A percentile compares a stretch with the other conserved stretches of the same genome.
These are phyloP conservation scores for Solanum okadae DNA, from an alignment of 257 asterid species.

Conservation along the genomic window DNA sequence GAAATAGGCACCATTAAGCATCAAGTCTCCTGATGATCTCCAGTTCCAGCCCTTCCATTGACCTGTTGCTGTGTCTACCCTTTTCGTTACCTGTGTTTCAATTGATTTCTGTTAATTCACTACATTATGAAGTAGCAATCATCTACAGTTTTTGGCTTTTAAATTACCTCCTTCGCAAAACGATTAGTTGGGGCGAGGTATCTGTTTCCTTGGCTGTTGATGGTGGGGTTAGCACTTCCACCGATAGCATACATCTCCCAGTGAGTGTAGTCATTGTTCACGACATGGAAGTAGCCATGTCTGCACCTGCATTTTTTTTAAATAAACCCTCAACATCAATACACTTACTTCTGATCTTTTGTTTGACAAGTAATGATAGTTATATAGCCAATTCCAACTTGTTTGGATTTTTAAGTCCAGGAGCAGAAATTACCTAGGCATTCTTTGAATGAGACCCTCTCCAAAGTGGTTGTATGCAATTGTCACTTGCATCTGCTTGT, in stretches of 20 bases:
- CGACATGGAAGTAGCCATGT: slow-evolving; percentile 91
- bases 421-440: slow-evolving; percentile 63
- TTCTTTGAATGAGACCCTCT: slow-evolving; percentile 86
- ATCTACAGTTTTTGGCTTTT: neutral
- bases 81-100: slow-evolving; percentile 67
- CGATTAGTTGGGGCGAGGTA: slow-evolving; percentile 70
- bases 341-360: neutral
- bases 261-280: slow-evolving; percentile 93
- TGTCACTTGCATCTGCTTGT: slow-evolving; percentile 92
- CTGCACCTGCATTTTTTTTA: slow-evolving; percentile 56
- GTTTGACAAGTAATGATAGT: neutral
- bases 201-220: slow-evolving; percentile 90
- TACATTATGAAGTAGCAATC: neutral
- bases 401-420: neutral
- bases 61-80: slow-evolving; percentile 55
- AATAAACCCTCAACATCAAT: neutral
- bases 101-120: neutral
- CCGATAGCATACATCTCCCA: slow-evolving; percentile 99
- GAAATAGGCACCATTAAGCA: slow-evolving; percentile 91
- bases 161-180: slow-evolving; percentile 73
- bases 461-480: slow-evolving; percentile 95
- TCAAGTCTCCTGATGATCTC: slow-evolving; percentile 90
- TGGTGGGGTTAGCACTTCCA: slow-evolving; percentile 85
- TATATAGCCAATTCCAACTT: neutral
- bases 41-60: slow-evolving; percentile 91